Conservation (phyloP, 2,329 filamentous ascomycete genomes). For the Fusarium tupiense region DNA sequence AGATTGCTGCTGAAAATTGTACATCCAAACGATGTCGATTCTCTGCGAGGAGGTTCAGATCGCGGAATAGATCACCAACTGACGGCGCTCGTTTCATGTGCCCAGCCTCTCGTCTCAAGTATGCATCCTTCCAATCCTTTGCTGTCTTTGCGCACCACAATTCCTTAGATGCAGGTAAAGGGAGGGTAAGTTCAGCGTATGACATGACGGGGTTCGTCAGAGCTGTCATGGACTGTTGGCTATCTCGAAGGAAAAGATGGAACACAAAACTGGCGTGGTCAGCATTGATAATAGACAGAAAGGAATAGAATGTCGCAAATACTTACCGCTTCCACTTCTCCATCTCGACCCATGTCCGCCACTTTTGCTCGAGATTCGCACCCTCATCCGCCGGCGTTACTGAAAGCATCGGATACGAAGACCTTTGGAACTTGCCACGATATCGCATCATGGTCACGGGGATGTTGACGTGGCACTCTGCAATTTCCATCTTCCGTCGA, state of each 20-base stretch:
- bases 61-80: slow-evolving; percentile 65
- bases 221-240: slow-evolving; percentile 73
- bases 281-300: slow-evolving; percentile 1
- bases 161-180: slow-evolving; percentile 68
- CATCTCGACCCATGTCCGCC: slow-evolving; percentile 70
- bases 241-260: slow-evolving; percentile 71
- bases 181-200: slow-evolving; percentile 74
- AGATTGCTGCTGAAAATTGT: slow-evolving; percentile 66
- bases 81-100: slow-evolving; percentile 58
- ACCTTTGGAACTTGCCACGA: slow-evolving; percentile 67
- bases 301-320: neutral
- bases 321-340: slow-evolving; percentile 72
- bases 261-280: slow-evolving; percentile 63
- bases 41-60: slow-evolving; percentile 61
- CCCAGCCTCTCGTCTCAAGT: slow-evolving; percentile 54
- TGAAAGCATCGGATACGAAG: slow-evolving; percentile 61
- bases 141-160: slow-evolving; percentile 75
- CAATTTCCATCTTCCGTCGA: slow-evolving; percentile 65
- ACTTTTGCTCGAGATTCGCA: slow-evolving; percentile 68
- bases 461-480: slow-evolving; percentile 60
- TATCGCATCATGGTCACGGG: slow-evolving; percentile 64
- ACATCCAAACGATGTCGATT: slow-evolving; percentile 64
- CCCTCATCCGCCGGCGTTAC: slow-evolving; percentile 65
- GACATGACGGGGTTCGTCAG: slow-evolving; percentile 73
- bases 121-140: slow-evolving; percentile 70